A percentile compares a stretch with the other conserved stretches of the same genome.
These are phyloP conservation scores for Apiosordaria backusii DNA, from an alignment of 495 filamentous ascomycete species.

Conservation along the genomic window DNA sequence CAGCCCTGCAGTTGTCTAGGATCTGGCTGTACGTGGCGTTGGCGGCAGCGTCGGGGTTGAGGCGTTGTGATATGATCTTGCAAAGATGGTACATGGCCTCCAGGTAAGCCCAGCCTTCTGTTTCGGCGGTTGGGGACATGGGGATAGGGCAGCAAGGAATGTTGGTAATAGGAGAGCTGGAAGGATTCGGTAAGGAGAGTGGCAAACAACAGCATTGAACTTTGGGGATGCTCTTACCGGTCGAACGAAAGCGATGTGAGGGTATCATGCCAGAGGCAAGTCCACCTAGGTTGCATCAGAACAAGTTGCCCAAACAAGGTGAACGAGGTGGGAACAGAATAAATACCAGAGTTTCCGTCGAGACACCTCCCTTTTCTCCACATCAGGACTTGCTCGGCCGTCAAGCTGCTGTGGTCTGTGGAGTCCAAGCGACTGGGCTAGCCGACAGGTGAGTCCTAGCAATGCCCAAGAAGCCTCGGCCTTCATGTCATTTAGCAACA, in stretches of 20 bases:
- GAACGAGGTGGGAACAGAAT: too few species aligned
- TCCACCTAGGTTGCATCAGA: conserved; percentile 52
- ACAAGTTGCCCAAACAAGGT: conserved; percentile 5
- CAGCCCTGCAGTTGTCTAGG: conserved; percentile 43
- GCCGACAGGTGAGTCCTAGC: conserved; percentile 51
- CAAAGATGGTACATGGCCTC: conserved; percentile 55
- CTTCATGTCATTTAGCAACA: conserved; percentile 57
- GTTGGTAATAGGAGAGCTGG: conserved; percentile 49
- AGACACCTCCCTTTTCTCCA: conserved; percentile 42
- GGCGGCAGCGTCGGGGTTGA: conserved; percentile 50
- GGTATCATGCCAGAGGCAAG: conserved; percentile 55
- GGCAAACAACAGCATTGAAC: conserved; percentile 1
- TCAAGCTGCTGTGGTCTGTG: conserved; percentile 43
- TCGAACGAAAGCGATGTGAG: conserved; percentile 55
- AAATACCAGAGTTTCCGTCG: conserved; percentile 45
- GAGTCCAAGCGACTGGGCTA: conserved; percentile 54
- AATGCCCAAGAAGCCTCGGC: conserved; percentile 57
- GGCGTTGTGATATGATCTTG: conserved; percentile 46
- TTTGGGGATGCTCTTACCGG: too few species aligned
- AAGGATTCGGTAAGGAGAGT: background rate
- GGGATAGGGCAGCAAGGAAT: conserved; percentile 48
- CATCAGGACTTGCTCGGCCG: conserved; percentile 34
- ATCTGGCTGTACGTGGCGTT: conserved; percentile 46
- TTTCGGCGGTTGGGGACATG: conserved; percentile 38
- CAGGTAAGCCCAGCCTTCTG: conserved; percentile 49